A percentile compares a stretch with the other conserved stretches of the same genome.
phyloP scores from a whole-genome alignment of 1,284 basidiomycete genomes.

The Tilletiopsis washingtonensis region DNA sequence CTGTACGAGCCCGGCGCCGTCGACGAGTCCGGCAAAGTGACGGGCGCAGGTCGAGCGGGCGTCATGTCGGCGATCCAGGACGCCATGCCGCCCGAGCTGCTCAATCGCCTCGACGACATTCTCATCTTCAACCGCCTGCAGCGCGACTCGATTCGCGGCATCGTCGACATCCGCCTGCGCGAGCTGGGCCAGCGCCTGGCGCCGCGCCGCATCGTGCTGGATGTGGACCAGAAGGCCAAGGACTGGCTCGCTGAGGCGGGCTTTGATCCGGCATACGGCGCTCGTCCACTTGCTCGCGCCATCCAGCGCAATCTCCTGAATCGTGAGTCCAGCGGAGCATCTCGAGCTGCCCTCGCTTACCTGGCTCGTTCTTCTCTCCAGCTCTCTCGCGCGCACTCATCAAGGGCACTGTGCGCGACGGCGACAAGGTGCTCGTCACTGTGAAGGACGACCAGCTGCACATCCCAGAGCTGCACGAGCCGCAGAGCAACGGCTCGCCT shows the following conservation, averaged over 20 bases:
- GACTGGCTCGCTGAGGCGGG: slow-evolving; percentile 71
- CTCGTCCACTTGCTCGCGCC: slow-evolving; percentile 56
- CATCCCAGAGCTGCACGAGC: too few relatives aligned
- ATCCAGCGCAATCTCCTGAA: slow-evolving; percentile 37
- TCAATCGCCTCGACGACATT: slow-evolving; percentile 73
- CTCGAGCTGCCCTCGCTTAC: too few relatives aligned
- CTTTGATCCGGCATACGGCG: slow-evolving; percentile 76
- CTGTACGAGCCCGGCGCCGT: slow-evolving; percentile 64
- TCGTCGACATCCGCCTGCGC: slow-evolving; percentile 59
- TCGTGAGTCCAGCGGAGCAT: too few relatives aligned
- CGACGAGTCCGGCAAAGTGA: slow-evolving; percentile 59
- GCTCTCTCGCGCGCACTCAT: too few relatives aligned
- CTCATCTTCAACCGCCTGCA: slow-evolving; percentile 62
- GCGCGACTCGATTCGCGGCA: slow-evolving; percentile 66
- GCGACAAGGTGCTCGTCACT: too few relatives aligned
- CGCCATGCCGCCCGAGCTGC: slow-evolving; percentile 65
- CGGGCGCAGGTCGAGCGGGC: slow-evolving; percentile 57
- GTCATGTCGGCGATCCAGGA: slow-evolving; percentile 66
- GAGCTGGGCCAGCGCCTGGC: slow-evolving; percentile 16
- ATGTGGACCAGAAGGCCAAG: slow-evolving; percentile 60
- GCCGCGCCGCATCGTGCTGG: slow-evolving; percentile 58
- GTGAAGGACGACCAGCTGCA: too few relatives aligned
- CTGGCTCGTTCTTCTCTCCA: too few relatives aligned
- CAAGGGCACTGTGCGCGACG: too few relatives aligned
- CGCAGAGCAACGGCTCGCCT: too few relatives aligned